Conservation (phyloP, 169 alveolate species). For the Condylostoma magnum region DNA sequence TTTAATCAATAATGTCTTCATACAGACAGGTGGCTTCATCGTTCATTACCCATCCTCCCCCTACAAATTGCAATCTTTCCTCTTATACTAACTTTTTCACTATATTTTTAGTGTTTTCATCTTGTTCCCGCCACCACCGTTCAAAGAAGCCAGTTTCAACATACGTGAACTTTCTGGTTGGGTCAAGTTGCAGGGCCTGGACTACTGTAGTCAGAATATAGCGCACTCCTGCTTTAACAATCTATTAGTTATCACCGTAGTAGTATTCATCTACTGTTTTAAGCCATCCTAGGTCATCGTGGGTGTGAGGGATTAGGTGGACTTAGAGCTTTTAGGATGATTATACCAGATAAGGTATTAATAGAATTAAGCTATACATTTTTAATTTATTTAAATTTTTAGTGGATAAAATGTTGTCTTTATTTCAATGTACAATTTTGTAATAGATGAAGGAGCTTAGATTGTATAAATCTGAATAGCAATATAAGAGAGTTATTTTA, state of each 20-base stretch:
- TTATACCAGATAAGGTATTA: background rate
- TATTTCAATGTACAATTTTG: too few relatives aligned
- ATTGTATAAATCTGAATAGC: too few relatives aligned
- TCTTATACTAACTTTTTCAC: conserved; percentile 39
- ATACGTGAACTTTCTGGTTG: conserved; percentile 68
- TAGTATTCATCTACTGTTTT: conserved; percentile 70
- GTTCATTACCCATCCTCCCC: conserved; percentile 86
- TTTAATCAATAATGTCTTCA: conserved; percentile 57
- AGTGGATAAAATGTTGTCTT: too few relatives aligned
- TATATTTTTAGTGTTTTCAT: conserved; percentile 29
- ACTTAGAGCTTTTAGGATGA: conserved; percentile 8
- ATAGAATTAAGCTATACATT: too few relatives aligned
- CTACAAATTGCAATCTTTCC: conserved; percentile 79
- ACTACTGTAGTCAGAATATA: conserved; percentile 56
- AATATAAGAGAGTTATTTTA: too few relatives aligned
- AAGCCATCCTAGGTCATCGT: conserved; percentile 89
- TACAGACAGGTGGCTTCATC: conserved; percentile 87
- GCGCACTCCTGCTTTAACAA: too few relatives aligned
- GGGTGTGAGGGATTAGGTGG: conserved; percentile 77
- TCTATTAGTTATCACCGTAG: too few relatives aligned
- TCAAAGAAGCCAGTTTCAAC: conserved; percentile 80
- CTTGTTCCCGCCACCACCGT: conserved; percentile 73
- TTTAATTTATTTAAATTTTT: too few relatives aligned
- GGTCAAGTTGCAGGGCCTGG: conserved; percentile 45
- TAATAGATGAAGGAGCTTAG: too few relatives aligned